Percentiles rank a stretch among this genome's conserved stretches.
phyloP scores from a whole-genome alignment of 1,139 yeast genomes.

The Pichia sp. region DNA sequence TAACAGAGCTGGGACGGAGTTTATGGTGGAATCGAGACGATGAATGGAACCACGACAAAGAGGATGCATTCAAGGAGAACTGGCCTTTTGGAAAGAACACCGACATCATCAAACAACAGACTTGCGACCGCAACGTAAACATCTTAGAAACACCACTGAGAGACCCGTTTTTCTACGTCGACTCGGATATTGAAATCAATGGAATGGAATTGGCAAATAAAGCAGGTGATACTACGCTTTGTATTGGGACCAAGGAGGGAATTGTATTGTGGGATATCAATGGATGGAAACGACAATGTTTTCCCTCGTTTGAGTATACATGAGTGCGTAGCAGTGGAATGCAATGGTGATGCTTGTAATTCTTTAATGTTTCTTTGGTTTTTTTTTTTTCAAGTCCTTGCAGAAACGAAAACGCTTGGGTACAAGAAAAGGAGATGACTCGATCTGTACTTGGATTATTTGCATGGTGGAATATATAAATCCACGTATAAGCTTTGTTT shows the following conservation, averaged over 20 bases:
- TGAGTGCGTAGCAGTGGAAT: neutral
- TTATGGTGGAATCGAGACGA: conserved; percentile 7
- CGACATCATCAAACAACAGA: neutral
- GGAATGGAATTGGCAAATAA: conserved; percentile 40
- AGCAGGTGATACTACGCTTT: conserved; percentile 28
- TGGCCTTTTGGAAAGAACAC: conserved; percentile 10
- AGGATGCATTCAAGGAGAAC: neutral
- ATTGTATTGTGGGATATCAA: conserved; percentile 42
- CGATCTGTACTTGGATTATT: too few species aligned
- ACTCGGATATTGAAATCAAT: conserved; percentile 30
- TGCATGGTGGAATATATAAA: too few species aligned
- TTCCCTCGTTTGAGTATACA: conserved; percentile 28
- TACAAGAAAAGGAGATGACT: too few species aligned
- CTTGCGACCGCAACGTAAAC: neutral
- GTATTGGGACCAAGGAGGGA: conserved; percentile 41
- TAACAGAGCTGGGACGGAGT: neutral
- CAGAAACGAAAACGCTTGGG: too few species aligned
- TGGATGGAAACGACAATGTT: conserved; percentile 43
- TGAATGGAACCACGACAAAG: neutral
- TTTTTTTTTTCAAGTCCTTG: too few species aligned
- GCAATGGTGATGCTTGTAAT: neutral
- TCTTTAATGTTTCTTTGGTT: neutral
- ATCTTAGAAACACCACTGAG: conserved; percentile 8
- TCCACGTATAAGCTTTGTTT: too few species aligned
- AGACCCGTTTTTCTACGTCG: conserved; percentile 18